Conservation (phyloP, 257 asterid genomes). For the Capsicum pubescens region DNA sequence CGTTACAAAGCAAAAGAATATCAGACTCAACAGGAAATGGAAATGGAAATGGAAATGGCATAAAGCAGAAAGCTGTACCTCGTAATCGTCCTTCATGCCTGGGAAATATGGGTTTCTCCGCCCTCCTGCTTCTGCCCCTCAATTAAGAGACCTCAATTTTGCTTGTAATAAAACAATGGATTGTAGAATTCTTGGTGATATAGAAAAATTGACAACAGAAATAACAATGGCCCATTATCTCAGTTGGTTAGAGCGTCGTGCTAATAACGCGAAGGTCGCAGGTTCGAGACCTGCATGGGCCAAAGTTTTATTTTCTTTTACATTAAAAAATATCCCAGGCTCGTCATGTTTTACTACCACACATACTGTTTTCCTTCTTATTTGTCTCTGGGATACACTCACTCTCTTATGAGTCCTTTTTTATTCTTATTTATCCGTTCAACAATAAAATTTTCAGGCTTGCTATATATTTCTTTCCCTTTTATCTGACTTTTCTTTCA, state of each 20-base stretch:
- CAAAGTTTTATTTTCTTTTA: neutral
- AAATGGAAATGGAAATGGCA: neutral
- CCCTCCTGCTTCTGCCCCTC: neutral
- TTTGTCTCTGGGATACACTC: no score
- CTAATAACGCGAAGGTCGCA: slow-evolving; percentile 55
- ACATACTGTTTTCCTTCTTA: neutral
- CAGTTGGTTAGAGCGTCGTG: slow-evolving; percentile 57
- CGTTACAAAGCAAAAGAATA: neutral
- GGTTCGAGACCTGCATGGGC: slow-evolving; percentile 59
- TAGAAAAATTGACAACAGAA: no score
- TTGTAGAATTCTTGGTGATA: no score
- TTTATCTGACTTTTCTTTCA: neutral
- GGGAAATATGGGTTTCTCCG: neutral
- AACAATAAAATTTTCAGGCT: neutral
- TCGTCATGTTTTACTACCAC: neutral
- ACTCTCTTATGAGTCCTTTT: neutral
- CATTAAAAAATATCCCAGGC: neutral
- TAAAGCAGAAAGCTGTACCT: slow-evolving; percentile 34
- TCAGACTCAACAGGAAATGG: neutral
- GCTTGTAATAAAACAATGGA: no score
- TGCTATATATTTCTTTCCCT: neutral
- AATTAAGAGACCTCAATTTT: no score
- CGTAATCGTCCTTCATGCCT: slow-evolving; percentile 41
- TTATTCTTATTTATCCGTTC: neutral
- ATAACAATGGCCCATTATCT: slow-evolving; percentile 40